Evolutionary conservation across 495 filamentous ascomycete species (phyloP), one percentile per base, ranked within the genome.

Genomic region (Neurospora tetrasperma): DNA sequence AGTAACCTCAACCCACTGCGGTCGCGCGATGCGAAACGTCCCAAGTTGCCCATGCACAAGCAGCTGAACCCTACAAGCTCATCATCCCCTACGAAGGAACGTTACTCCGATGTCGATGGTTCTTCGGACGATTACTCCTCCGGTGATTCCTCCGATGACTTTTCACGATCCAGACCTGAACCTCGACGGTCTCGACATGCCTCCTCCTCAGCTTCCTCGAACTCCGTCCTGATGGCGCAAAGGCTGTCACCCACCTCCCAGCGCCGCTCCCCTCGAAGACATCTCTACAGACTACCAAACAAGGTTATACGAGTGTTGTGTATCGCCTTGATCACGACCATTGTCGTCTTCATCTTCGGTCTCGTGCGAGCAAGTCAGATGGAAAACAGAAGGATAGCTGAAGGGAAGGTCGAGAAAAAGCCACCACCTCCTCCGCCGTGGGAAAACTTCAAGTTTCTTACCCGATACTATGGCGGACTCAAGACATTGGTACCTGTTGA

Each of bases 401-500:
- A 85, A 84, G 78, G 91, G 84, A 77, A 79, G 87, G 72, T 83
- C 78, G 69, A 81, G 66, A 78, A 79, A 70, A 78, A 86, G 59
- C 84, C 86, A 4, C 80, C 87, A 4, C 80, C 85, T 0, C 86
- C 87, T 66, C 91, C 92, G n/a, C 79, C 83, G 66, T 97, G 94
- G 94, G 92, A 96, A 78, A 84, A 83, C 5, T 97, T 96, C 78
- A 89, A 89, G 1, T 94, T 96, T 78, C 81, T 97, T 72, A 89
- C 86, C 68, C 85, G 94, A 71, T 97, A 97, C 79, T 91, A 96
- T 79, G 94, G 94, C 18, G 94, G 94, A 0, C 84, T 97, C 66
- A 84, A 88, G 73, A 89, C 84, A 3, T 75, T 97, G 73, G 88
- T 92, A 0, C 79, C 88, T 9, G 84, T 89, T 62, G 77, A 80